Evolutionary conservation across 2,329 filamentous ascomycete genomes (phyloP), one percentile per base, ranked within the genome.

Genomic region (Paraphoma chrysanthemicola): DNA sequence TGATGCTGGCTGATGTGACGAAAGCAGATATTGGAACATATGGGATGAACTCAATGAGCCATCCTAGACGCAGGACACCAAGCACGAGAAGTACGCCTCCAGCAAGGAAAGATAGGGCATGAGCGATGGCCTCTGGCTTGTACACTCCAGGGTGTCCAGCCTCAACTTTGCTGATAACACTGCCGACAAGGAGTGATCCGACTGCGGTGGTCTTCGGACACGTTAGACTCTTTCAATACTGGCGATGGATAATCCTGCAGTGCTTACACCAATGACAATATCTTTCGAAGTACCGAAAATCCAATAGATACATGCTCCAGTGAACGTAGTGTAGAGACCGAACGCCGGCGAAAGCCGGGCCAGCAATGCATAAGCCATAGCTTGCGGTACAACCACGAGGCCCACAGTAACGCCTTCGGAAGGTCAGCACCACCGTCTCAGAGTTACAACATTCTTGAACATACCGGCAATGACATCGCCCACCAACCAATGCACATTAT

Each of bases 271-370:
- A 53, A 97, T 97, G 12, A 94, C 97, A 68, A 98, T 97, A 75
- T 98, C 94, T 75, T 97, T 97, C 1, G 93, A 97, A 0, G 94
- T 98, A 11, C 93, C 94, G 72, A 97, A 97, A 73, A 97, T 90
- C 93, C 93, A 97, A 78, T 98, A 98, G 56, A 96, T 83, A 60
- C 96, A 76, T 4, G 96, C 93, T 48, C 94, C 94, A 85, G 97
- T 95, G 74, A 98, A 97, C 0, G 93, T 97, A 0, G 94, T 94
- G 78, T 96, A 96, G 1, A 97, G 84, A 51, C 94, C 94, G 70
- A 89, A 97, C 69, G 97, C 84, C 3, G 89, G 86, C 0, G 86
- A 83, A 23, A 97, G 83, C 52, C 88, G 85, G 48, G 93, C 93
- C 23, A 98, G 84, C 60, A 88, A 83, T 28, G 93, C 93, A 78